Conservation (phyloP, 2,329 filamentous ascomycete genomes). For the Cercospora sojina region DNA sequence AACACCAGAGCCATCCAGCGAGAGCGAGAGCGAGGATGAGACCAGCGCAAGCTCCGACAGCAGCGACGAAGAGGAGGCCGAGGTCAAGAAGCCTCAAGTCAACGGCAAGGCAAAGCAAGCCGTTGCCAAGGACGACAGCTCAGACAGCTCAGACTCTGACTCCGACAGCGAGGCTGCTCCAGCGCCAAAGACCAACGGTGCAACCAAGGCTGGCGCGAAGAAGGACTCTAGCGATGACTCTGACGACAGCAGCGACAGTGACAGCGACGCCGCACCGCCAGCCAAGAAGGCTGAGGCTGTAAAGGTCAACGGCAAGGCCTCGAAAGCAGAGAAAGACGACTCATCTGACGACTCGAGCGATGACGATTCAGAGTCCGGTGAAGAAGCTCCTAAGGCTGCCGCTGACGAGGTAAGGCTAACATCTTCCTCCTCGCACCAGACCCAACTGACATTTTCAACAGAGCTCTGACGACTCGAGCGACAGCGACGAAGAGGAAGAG, state of each 20-base stretch:
- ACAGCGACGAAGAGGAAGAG: constrained; percentile 38
- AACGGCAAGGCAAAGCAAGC: constrained; percentile 27
- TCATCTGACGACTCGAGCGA: constrained; percentile 33
- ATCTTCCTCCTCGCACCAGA: neutral
- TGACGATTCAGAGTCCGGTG: constrained; percentile 31
- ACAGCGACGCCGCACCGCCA: constrained; percentile 34
- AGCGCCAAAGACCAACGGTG: constrained; percentile 32
- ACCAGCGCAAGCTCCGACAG: constrained; percentile 39
- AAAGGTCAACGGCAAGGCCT: constrained; percentile 36
- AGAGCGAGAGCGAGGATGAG: constrained; percentile 35
- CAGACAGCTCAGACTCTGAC: constrained; percentile 26
- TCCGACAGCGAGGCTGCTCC: constrained; percentile 35
- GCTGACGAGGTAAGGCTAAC: constrained; percentile 19
- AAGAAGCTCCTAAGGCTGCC: constrained; percentile 32
- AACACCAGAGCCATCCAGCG: constrained; percentile 46
- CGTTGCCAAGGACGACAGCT: constrained; percentile 28
- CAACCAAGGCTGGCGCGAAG: constrained; percentile 31
- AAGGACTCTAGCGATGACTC: constrained; percentile 22
- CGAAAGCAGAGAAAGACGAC: constrained; percentile 23
- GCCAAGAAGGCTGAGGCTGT: constrained; percentile 23
- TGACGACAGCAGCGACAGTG: constrained; percentile 29
- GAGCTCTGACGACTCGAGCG: constrained; percentile 41
- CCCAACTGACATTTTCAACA: constrained; percentile 13
- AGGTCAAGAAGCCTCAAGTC: constrained; percentile 30
- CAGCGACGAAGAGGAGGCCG: constrained; percentile 39